Evolutionary conservation across 1,139 yeast species (phyloP).

Genomic region (Sugiyamaella novakii): DNA sequence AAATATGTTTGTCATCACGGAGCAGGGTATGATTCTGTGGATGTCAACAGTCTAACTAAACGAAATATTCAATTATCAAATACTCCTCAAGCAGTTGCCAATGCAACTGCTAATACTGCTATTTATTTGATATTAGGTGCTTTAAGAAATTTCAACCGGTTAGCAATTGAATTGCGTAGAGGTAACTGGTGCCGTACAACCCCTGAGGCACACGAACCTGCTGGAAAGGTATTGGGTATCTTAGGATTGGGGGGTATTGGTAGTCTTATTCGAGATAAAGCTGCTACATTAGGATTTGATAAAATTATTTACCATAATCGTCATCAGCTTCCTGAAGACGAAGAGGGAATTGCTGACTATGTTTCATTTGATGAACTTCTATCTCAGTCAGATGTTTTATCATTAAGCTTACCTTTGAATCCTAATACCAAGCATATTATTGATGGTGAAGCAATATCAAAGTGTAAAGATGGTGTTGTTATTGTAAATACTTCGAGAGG

Average conservation of each 20-base stretch:
- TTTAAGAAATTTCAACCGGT: slow-evolving; percentile 57
- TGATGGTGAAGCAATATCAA: slow-evolving; percentile 52
- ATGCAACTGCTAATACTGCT: slow-evolving; percentile 76
- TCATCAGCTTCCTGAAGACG: slow-evolving; percentile 52
- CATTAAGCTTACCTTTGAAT: slow-evolving; percentile 66
- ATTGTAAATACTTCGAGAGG: slow-evolving; percentile 72
- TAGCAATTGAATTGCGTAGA: slow-evolving; percentile 43
- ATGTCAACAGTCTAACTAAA: slow-evolving; percentile 51
- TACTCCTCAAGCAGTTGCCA: slow-evolving; percentile 69
- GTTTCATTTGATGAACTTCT: slow-evolving; percentile 59
- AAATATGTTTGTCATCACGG: slow-evolving; percentile 77
- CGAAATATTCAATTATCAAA: slow-evolving; percentile 64
- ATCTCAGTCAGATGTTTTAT: slow-evolving; percentile 57
- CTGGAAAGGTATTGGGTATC: slow-evolving; percentile 66
- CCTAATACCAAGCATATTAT: slow-evolving; percentile 55
- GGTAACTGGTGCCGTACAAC: slow-evolving; percentile 42
- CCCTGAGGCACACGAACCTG: slow-evolving; percentile 54
- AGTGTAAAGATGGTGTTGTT: slow-evolving; percentile 69
- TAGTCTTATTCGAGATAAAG: slow-evolving; percentile 66
- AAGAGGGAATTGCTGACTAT: slow-evolving; percentile 56
- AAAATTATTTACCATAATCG: slow-evolving; percentile 69
- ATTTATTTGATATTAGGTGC: slow-evolving; percentile 61
- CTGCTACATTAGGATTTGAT: slow-evolving; percentile 64
- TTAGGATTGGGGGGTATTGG: slow-evolving; percentile 86
- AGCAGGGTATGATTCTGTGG: slow-evolving; percentile 83